Conservation (phyloP, 371 early-diverging fungal species). For the Actinomortierella wolfii region DNA sequence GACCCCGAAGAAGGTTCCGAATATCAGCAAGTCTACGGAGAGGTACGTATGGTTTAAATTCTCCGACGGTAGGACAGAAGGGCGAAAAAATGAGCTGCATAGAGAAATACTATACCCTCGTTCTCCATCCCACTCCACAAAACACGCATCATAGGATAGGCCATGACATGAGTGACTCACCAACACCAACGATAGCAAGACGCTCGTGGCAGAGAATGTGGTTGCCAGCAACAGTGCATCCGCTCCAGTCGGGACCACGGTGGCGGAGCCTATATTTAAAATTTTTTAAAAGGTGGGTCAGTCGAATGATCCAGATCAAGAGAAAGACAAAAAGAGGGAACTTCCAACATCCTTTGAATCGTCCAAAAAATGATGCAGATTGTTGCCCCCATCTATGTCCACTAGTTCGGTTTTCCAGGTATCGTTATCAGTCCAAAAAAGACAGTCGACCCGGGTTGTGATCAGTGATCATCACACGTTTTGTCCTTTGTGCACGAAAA, state of each 20-base stretch:
- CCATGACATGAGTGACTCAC: slow-evolving; percentile 53
- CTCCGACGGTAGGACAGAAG: too few relatives aligned
- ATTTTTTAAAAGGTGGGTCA: neutral
- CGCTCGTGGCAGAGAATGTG: slow-evolving; percentile 95
- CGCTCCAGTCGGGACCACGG: slow-evolving; percentile 98
- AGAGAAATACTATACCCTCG: neutral
- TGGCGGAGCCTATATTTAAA: slow-evolving; percentile 69
- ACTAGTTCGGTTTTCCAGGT: neutral
- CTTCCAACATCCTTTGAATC: too few relatives aligned
- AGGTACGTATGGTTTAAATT: too few relatives aligned
- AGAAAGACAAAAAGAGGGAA: neutral
- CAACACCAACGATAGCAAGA: slow-evolving; percentile 96
- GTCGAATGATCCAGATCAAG: neutral
- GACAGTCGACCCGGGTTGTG: too few relatives aligned
- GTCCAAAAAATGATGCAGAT: too few relatives aligned
- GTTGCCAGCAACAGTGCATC: slow-evolving; percentile 78
- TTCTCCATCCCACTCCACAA: neutral
- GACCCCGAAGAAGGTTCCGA: too few relatives aligned
- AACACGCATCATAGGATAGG: neutral
- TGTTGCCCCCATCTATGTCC: too few relatives aligned
- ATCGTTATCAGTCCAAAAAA: too few relatives aligned
- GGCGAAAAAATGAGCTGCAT: slow-evolving; percentile 1
- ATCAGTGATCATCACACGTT: too few relatives aligned
- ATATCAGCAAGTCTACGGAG: too few relatives aligned
- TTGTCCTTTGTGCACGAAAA: too few relatives aligned